Evolutionary conservation across 2,329 filamentous ascomycete genomes (phyloP).

Genomic region (Colletotrichum chrysophilum): DNA sequence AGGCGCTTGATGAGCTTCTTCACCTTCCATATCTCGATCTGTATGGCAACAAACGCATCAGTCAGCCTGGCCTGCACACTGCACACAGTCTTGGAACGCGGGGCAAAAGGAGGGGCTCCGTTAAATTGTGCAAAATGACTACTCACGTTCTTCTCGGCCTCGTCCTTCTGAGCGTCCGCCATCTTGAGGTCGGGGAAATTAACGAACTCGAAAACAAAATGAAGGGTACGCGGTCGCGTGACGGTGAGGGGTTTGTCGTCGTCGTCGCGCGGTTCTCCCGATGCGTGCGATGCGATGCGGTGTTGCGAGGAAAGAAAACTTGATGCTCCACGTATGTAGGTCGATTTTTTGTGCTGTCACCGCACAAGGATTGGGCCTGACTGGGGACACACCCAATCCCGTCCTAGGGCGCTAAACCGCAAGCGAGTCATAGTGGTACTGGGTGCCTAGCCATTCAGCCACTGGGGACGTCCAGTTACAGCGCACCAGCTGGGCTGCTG

Average conservation of each 20-base stretch:
- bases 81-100: slow-evolving; percentile 14
- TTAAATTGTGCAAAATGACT: background rate
- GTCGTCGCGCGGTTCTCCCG: slow-evolving; percentile 20
- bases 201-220: slow-evolving; percentile 14
- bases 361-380: slow-evolving; percentile 10
- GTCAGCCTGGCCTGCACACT: slow-evolving; percentile 6
- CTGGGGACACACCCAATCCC: slow-evolving; percentile 7
- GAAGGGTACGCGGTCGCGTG: slow-evolving; percentile 16
- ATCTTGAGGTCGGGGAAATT: slow-evolving; percentile 62
- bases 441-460: background rate
- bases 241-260: slow-evolving; percentile 13
- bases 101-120: slow-evolving; percentile 20
- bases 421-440: slow-evolving; percentile 14
- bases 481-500: background rate
- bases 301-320: slow-evolving; percentile 20
- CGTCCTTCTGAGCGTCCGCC: slow-evolving; percentile 85
- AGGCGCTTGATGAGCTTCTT: slow-evolving; percentile 99
- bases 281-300: slow-evolving; percentile 19
- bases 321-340: slow-evolving; percentile 15
- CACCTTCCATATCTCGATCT: slow-evolving; percentile 92
- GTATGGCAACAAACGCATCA: slow-evolving; percentile 22
- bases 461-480: background rate
- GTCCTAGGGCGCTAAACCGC: slow-evolving; percentile 19
- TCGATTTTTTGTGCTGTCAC: slow-evolving; percentile 21
- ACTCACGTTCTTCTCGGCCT: slow-evolving; percentile 94